Conservation (phyloP, 352 stramenopile species). For the Phytophthora ramorum region DNA sequence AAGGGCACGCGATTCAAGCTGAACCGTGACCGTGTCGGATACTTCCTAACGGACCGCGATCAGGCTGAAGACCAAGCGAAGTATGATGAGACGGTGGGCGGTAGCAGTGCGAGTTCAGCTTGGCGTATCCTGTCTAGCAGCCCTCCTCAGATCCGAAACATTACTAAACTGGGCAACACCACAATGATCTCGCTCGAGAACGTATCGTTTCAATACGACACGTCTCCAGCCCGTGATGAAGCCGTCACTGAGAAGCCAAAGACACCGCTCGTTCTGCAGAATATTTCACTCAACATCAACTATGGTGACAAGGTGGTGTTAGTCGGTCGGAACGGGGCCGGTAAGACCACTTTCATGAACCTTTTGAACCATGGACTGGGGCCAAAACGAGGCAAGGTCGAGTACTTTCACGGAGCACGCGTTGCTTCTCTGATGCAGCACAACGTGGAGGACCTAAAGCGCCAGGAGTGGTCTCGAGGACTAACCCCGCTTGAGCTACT, state of each 20-base stretch:
- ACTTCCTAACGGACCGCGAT: constrained; percentile 41
- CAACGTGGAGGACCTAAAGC: constrained; percentile 68
- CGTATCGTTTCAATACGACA: constrained; percentile 55
- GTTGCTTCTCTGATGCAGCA: constrained; percentile 69
- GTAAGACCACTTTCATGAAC: constrained; percentile 95
- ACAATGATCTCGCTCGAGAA: constrained; percentile 68
- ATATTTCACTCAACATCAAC: constrained; percentile 75
- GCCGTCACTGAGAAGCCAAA: constrained; percentile 14
- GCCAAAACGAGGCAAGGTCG: constrained; percentile 49
- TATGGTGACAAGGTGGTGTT: constrained; percentile 87
- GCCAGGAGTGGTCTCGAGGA: constrained; percentile 48
- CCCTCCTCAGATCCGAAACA: constrained; percentile 64
- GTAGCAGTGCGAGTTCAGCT: constrained; percentile 29
- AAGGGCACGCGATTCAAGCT: constrained; percentile 70
- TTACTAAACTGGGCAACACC: constrained; percentile 52
- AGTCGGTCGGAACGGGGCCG: constrained; percentile 85
- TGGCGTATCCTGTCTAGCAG: constrained; percentile 53
- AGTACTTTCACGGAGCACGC: constrained; percentile 56
- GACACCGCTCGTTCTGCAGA: constrained; percentile 56
- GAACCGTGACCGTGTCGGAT: constrained; percentile 57
- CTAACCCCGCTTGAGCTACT: constrained; percentile 59
- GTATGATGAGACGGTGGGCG: constrained; percentile 45
- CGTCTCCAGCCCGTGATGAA: not conserved
- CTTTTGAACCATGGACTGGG: constrained; percentile 88
- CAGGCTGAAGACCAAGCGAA: constrained; percentile 51